Base-by-base conservation (phyloP, 768 basidiomycete species). In the Cystoderma amianthinum region DNA sequence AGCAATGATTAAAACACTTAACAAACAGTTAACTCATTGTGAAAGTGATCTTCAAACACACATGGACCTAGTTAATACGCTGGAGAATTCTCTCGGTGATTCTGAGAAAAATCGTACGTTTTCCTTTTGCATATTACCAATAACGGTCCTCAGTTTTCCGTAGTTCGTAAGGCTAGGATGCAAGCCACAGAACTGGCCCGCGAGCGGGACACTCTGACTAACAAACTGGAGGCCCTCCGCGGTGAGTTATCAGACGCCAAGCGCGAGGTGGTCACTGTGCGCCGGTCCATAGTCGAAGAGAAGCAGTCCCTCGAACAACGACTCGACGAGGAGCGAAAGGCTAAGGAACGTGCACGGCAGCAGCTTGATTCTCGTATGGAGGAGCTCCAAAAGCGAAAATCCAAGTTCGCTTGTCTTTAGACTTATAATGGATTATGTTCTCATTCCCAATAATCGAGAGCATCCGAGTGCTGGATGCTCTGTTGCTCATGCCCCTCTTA, bases 121-220 rank as follows among this genome's bases (percentile, higher is more conserved):
- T 10, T 40, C 65, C 89, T 78, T 46, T 10, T 40, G 24, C 43
- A 36, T 40, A 44, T 18, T 18, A 21, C 34, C 39, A 35, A 17
- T 37, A 34, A 32, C 38, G 7, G 37, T 33, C 38, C 21, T 20
- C 18, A 25, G 47, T 44, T 16, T 17, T 22, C 21, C 42, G 23
- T 52, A 92, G 88, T 95, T 42, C 87, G 93, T 45, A 95, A 95
- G 63, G 85, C 91, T 4, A 87, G 92, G 25, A 84, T 91, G 80
- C 92, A 94, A 58, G 88, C 90, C 15, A 90, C 86, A 42, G 92
- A 95, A 55, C 65, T 93, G 28, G 85, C 85, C 7, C 76, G 85
- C 38, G 92, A 95, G 61, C 80, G 92, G 34, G 92, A 94, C 60
- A 72, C 73, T 28, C 67, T 88, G 42, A 82, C 66, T 44, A 53